A percentile compares a stretch with the other conserved stretches of the same genome.
Conservation (phyloP, 768 basidiomycete species). For the Artomyces pyxidatus region DNA sequence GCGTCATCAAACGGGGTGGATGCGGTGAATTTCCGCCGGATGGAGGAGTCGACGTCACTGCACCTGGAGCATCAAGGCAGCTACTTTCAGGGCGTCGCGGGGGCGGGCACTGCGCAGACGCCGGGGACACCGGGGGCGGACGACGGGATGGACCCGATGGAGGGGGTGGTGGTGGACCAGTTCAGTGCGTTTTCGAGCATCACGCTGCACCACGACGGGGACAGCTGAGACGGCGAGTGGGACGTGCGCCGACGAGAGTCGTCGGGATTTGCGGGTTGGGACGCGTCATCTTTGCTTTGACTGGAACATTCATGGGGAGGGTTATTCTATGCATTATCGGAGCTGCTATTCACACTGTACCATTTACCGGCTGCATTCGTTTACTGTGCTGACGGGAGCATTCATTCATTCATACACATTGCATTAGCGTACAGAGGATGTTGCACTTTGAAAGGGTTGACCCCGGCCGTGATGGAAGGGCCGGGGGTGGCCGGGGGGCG, state of each 20-base stretch:
- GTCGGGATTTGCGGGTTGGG: background rate
- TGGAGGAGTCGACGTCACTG: constrained; percentile 87
- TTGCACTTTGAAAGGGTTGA: too few relatives aligned
- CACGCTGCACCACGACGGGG: constrained; percentile 80
- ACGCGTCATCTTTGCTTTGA: background rate
- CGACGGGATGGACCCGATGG: constrained; percentile 40
- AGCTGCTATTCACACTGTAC: constrained; percentile 5
- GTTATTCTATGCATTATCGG: constrained; percentile 9
- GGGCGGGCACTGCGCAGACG: constrained; percentile 27
- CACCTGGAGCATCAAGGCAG: constrained; percentile 56
- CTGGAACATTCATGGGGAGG: background rate
- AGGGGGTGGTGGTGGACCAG: constrained; percentile 46
- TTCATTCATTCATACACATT: too few relatives aligned
- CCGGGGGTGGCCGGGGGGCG: too few relatives aligned
- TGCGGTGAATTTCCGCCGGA: constrained; percentile 81
- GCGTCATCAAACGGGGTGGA: constrained; percentile 70
- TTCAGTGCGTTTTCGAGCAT: constrained; percentile 89
- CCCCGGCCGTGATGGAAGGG: too few relatives aligned
- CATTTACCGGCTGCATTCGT: constrained; percentile 1
- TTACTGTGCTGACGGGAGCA: too few relatives aligned
- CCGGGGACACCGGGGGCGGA: constrained; percentile 30
- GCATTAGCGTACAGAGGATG: too few relatives aligned
- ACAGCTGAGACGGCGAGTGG: constrained; percentile 20
- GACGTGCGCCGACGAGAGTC: background rate
- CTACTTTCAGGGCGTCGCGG: constrained; percentile 26